A percentile compares a stretch with the other conserved stretches of the same genome.
Evolutionary conservation across 257 asterid species (phyloP).

Genomic region (Penstemon eatonii): DNA sequence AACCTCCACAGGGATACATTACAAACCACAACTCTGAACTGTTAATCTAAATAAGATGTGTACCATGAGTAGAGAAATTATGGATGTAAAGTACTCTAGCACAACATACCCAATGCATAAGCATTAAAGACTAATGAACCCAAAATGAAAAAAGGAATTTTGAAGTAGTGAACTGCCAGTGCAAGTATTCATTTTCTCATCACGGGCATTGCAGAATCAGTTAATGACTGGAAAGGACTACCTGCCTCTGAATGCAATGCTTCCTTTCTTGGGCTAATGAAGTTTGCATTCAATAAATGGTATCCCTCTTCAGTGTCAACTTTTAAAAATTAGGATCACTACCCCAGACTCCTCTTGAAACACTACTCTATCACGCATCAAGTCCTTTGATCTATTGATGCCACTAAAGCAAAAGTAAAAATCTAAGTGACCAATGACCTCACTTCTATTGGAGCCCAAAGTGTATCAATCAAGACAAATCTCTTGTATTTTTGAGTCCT

Average conservation of each 20-base stretch:
- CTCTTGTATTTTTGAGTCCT: slow-evolving; percentile 15
- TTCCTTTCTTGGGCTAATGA: slow-evolving; percentile 3
- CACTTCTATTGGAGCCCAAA: slow-evolving; percentile 3
- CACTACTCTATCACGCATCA: not conserved
- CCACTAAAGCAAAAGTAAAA: not conserved
- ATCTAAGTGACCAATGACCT: slow-evolving; percentile 1
- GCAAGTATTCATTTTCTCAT: not conserved
- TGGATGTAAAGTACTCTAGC: not conserved
- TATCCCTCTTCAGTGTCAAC: not conserved
- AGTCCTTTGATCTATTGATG: not conserved
- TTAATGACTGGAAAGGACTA: not conserved
- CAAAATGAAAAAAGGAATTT: slow-evolving; percentile 1
- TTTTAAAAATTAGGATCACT: not conserved
- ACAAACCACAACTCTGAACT: not conserved
- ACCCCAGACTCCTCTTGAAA: not conserved
- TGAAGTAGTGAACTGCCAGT: not conserved
- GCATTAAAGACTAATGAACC: not conserved
- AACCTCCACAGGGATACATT: not conserved
- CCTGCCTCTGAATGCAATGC: not conserved
- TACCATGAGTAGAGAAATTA: not conserved
- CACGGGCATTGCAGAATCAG: not conserved
- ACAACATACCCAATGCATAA: not conserved
- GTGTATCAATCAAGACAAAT: slow-evolving; percentile 10
- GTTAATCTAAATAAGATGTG: not conserved
- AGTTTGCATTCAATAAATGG: not conserved